Percentiles rank a stretch among this genome's conserved stretches.
Conservation (phyloP, 164 flowering plant genomes). For the Aristolochia fimbriata region DNA sequence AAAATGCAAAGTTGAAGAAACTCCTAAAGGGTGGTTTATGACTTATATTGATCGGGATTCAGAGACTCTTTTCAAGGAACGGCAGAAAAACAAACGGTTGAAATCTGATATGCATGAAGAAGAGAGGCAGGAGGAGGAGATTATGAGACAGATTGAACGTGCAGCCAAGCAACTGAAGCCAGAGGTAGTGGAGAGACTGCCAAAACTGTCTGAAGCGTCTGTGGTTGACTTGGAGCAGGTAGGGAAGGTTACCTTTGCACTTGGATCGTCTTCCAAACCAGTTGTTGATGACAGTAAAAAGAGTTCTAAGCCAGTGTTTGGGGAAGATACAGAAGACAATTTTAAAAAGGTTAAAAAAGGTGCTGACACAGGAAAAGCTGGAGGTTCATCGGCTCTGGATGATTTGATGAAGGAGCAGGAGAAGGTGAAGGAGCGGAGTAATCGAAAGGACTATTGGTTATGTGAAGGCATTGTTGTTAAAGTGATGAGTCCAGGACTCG, state of each 20-base stretch:
- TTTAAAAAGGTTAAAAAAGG: constrained; percentile 11
- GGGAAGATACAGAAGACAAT: constrained; percentile 22
- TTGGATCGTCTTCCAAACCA: constrained; percentile 30
- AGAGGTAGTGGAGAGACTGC: constrained; percentile 1
- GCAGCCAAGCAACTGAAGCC: constrained; percentile 40
- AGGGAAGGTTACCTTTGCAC: constrained; percentile 47
- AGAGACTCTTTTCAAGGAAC: constrained; percentile 70
- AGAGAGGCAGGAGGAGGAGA: constrained; percentile 73
- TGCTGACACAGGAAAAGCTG: constrained; percentile 11
- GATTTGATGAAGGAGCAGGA: constrained; percentile 85
- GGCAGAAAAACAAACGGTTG: constrained; percentile 56
- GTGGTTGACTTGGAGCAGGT: constrained; percentile 26
- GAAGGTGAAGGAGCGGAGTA: constrained; percentile 58
- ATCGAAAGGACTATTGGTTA: constrained; percentile 84
- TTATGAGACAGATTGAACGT: constrained; percentile 65
- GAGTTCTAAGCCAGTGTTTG: constrained; percentile 35
- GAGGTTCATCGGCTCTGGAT: constrained; percentile 47
- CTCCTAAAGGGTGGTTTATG: constrained; percentile 91
- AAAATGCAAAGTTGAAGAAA: constrained; percentile 86
- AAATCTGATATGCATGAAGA: constrained; percentile 73
- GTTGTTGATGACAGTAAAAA: constrained; percentile 28
- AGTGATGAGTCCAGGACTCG: constrained; percentile 77
- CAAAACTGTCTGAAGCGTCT: constrained; percentile 4
- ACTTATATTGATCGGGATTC: constrained; percentile 84
- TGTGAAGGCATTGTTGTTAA: constrained; percentile 77